These are phyloP conservation scores for Parastagonospora nodorum DNA, from an alignment of 2,329 filamentous ascomycete species.

Conservation along the genomic window DNA sequence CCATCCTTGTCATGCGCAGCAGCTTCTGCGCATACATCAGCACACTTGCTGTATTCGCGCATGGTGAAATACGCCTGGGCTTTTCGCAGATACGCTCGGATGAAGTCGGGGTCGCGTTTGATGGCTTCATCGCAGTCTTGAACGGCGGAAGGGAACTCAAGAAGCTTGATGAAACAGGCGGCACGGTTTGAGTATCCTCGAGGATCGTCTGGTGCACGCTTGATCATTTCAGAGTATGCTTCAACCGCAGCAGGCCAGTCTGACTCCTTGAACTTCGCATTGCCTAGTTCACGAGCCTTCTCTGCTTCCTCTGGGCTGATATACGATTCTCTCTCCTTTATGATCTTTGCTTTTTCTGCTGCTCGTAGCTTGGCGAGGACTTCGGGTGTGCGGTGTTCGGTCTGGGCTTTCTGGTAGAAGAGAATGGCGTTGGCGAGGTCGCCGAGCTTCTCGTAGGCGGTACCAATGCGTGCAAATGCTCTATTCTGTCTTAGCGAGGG, in stretches of 20 bases:
- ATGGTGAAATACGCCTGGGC: slow-evolving; percentile 95
- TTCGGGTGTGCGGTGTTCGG: slow-evolving; percentile 94
- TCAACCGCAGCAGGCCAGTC: slow-evolving; percentile 96
- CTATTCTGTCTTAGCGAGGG: slow-evolving; percentile 33
- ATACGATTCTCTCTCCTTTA: slow-evolving; percentile 77
- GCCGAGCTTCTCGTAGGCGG: slow-evolving; percentile 88
- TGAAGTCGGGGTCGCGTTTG: slow-evolving; percentile 88
- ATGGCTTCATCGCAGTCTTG: slow-evolving; percentile 92
- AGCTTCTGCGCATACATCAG: slow-evolving; percentile 87
- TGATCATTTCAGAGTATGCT: slow-evolving; percentile 95
- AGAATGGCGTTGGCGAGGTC: slow-evolving; percentile 80
- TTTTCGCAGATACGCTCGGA: slow-evolving; percentile 95
- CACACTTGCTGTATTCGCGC: slow-evolving; percentile 95
- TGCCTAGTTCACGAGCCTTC: slow-evolving; percentile 91
- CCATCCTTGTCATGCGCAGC: slow-evolving; percentile 75
- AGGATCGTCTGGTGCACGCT: slow-evolving; percentile 89
- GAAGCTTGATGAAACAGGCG: slow-evolving; percentile 93
- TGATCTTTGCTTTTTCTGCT: slow-evolving; percentile 83
- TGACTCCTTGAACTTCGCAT: slow-evolving; percentile 94
- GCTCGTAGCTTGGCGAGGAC: slow-evolving; percentile 89
- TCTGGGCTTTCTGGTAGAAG: slow-evolving; percentile 91
- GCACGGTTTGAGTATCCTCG: slow-evolving; percentile 97
- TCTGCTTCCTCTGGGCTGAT: slow-evolving; percentile 91
- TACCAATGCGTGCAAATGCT: slow-evolving; percentile 91
- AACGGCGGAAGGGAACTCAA: slow-evolving; percentile 91